Conservation (phyloP, 495 filamentous ascomycete species). For the Penicillium odoratum region DNA sequence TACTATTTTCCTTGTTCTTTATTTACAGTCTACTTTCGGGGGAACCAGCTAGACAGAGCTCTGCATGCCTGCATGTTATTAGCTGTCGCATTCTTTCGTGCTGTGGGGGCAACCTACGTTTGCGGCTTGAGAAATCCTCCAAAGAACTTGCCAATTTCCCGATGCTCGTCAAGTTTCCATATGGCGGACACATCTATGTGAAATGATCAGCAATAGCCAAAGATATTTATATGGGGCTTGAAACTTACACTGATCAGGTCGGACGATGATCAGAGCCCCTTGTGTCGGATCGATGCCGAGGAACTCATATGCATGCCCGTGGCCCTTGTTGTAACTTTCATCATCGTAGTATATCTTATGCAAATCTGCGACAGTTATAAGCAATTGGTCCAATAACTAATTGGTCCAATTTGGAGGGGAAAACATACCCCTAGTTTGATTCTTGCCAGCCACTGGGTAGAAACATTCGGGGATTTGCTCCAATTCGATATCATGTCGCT, state of each 20-base stretch:
- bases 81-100: background rate
- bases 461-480: slow-evolving; percentile 60
- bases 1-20: background rate
- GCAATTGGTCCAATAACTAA: background rate
- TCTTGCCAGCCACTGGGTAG: slow-evolving; percentile 58
- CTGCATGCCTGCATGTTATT: background rate
- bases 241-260: slow-evolving; percentile 67
- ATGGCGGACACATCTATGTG: slow-evolving; percentile 40
- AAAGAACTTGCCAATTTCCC: slow-evolving; percentile 43
- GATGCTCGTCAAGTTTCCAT: slow-evolving; percentile 33
- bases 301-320: slow-evolving; percentile 62
- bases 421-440: slow-evolving; percentile 55
- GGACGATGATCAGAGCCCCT: slow-evolving; percentile 61
- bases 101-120: slow-evolving; percentile 11
- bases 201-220: background rate
- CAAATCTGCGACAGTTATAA: slow-evolving; percentile 40
- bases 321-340: slow-evolving; percentile 63
- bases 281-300: slow-evolving; percentile 54
- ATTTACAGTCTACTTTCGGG: background rate
- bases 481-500: slow-evolving; percentile 56
- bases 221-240: slow-evolving; percentile 3
- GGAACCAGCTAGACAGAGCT: background rate
- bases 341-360: slow-evolving; percentile 69
- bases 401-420: background rate
- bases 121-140: slow-evolving; percentile 34